Evolutionary conservation across 2,329 filamentous ascomycete genomes (phyloP), one percentile per base, ranked within the genome.

Genomic region (Aspergillus hiratsukae): DNA sequence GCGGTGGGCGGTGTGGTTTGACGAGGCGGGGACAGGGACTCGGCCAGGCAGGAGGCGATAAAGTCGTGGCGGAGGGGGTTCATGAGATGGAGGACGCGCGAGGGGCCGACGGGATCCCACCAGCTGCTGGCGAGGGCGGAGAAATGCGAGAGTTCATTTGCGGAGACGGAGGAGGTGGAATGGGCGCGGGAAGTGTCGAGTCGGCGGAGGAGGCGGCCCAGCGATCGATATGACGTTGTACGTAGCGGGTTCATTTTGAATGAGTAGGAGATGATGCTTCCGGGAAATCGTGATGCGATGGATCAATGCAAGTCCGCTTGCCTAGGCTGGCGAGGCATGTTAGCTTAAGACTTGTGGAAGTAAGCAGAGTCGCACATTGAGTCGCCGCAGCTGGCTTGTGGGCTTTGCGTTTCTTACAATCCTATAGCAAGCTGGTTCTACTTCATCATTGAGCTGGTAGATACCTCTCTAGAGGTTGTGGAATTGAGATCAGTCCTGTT

Each of bases 81-180:
- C 93, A 99, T 97, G 64, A 96, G 87, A 75, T 99, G 94, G 2
- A 99, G 85, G 57, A 97, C 86, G 41, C 93, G 86, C 3, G 91
- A 97, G 6, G 93, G 88, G 52, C 94, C 94, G 70, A 96, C 87
- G 1, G 93, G 90, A 75, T 97, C 92, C 94, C 94, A 99, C 94
- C 94, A 99, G 67, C 88, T 88, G 63, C 89, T 90, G 62, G 94
- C 94, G 68, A 99, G 90, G 61, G 86, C 86, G 69, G 91, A 91
- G 83, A 99, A 99, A 79, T 99, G 94, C 19, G 89, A 89, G 62
- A 99, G 85, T 78, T 99, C 93, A 63, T 87, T 84, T 53, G 89
- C 83, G 67, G 95, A 95, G 75, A 99, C 90, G 54, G 90, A 91
- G 49, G 88, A 86, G 48, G 73, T 72, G 48, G 72, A 71, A 57